A percentile compares a stretch with the other conserved stretches of the same genome.
These are phyloP conservation scores for Claviceps sp. DNA, from an alignment of 2,329 filamentous ascomycete species.

Conservation along the genomic window DNA sequence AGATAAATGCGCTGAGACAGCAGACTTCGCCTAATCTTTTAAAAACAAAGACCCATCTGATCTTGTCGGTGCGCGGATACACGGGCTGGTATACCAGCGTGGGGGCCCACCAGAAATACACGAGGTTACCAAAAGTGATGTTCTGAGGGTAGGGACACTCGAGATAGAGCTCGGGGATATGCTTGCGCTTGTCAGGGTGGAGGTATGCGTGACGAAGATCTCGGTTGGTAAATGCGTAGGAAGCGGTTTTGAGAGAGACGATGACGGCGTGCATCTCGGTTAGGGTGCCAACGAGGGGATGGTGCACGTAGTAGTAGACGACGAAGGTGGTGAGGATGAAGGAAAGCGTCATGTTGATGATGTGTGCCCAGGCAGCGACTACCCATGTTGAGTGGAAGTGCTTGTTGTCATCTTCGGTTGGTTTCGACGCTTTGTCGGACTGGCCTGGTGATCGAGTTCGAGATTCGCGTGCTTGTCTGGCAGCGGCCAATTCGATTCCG, in stretches of 20 bases:
- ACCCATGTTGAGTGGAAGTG: constrained; percentile 68
- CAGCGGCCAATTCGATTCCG: constrained; percentile 73
- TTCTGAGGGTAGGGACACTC: constrained; percentile 81
- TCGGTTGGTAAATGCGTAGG: constrained; percentile 92
- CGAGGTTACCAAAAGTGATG: constrained; percentile 75
- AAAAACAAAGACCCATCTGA: constrained; percentile 77
- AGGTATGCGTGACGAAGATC: constrained; percentile 86
- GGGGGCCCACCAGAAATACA: constrained; percentile 96
- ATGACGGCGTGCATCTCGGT: constrained; percentile 87
- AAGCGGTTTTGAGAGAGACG: constrained; percentile 91
- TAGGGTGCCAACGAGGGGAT: constrained; percentile 84
- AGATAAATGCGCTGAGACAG: constrained; percentile 76
- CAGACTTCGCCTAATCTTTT: constrained; percentile 72
- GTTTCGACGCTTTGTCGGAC: constrained; percentile 30
- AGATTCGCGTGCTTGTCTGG: constrained; percentile 60
- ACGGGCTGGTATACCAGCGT: constrained; percentile 95
- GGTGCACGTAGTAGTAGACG: constrained; percentile 84
- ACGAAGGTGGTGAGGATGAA: constrained; percentile 69
- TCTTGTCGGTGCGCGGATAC: constrained; percentile 70
- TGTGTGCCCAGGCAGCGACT: constrained; percentile 66
- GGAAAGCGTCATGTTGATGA: constrained; percentile 69
- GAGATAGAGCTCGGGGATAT: constrained; percentile 70
- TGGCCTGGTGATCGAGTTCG: constrained; percentile 33
- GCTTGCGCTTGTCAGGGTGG: constrained; percentile 54
- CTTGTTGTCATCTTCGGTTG: constrained; percentile 45